phyloP scores from a whole-genome alignment of 2,329 filamentous ascomycete species.

The Colletotrichum salicis region DNA sequence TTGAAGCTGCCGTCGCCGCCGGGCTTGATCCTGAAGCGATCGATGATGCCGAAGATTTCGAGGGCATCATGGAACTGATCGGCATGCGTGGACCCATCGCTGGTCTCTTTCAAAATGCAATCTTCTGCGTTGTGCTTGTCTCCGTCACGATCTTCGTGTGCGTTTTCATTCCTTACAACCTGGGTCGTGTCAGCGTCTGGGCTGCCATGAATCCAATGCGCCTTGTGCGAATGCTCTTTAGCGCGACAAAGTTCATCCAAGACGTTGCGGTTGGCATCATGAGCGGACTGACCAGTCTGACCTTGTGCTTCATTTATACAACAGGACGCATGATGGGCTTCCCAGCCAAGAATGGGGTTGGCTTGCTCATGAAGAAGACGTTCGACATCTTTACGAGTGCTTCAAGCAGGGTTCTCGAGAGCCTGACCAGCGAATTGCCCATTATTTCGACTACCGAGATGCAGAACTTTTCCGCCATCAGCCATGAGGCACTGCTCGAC shows the following conservation, averaged over 20 bases:
- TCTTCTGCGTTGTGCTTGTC: constrained; percentile 93
- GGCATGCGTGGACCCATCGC: constrained; percentile 94
- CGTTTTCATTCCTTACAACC: constrained; percentile 91
- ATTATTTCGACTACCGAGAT: constrained; percentile 69
- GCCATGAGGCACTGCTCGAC: constrained; percentile 74
- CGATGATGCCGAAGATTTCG: constrained; percentile 91
- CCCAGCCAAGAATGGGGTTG: constrained; percentile 26
- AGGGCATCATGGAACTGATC: constrained; percentile 94
- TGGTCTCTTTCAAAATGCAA: constrained; percentile 90
- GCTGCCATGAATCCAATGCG: constrained; percentile 82
- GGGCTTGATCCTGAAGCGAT: constrained; percentile 80
- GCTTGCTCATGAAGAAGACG: constrained; percentile 42
- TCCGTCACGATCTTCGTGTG: constrained; percentile 86
- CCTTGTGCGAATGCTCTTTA: constrained; percentile 77
- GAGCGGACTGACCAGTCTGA: constrained; percentile 44
- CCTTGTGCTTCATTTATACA: constrained; percentile 26
- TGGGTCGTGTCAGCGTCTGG: constrained; percentile 85
- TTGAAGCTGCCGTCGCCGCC: constrained; percentile 72
- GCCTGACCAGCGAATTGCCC: constrained; percentile 61
- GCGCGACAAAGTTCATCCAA: constrained; percentile 80
- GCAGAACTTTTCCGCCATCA: constrained; percentile 80
- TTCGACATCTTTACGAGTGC: constrained; percentile 56
- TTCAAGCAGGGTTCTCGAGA: constrained; percentile 59
- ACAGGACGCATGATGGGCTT: constrained; percentile 35
- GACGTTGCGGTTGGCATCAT: constrained; percentile 76